Base-by-base conservation (phyloP, 139 green algal species). In the Desmodesmus armatus region DNA sequence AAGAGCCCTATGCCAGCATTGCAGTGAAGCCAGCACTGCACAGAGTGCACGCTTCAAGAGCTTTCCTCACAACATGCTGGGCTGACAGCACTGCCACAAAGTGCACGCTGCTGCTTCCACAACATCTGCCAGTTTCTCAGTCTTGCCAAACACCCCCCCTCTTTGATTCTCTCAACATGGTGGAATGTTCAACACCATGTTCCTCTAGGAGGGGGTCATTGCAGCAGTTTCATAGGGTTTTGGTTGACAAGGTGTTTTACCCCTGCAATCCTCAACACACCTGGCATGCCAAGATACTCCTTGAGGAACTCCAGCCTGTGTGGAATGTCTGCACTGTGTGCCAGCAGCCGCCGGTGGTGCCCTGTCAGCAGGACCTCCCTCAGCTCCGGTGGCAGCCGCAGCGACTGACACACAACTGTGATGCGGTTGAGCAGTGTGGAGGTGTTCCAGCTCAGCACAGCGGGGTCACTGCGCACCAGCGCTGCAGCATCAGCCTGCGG, bases 381-480 rank as follows among this genome's bases (percentile, higher is more conserved):
- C 35, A 82, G 55, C 55, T 71, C 41, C 9, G 76, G 76, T 0
- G 76, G 47, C 55, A 82, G 62, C 76, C 40, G 40, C 25, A 82
- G 76, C 33, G 55, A 29, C 55, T 72, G 55, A 33, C 76, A 41
- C 17, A 40, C 37, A 29, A 55, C 76, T 21, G 72, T 40, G 25
- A 72, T 29, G 25, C 76, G 76, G 7, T 39, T 73, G 15, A 82
- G 29, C 23, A 82, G 76, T 7, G 76, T 82, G 25, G 55, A 72
- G 37, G 55, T 39, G 41, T 82, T 82, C 41, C 47, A 82, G 55
- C 55, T 73, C 19, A 82, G 76, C 7, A 82, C 55, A 7, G 55
- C 76, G 0, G 76, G 76, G 37, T 82, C 76, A 2, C 55, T 72
- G 35, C 76, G 76, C 25, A 65, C 33, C 23, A 44, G 13, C 23